Evolutionary conservation across 2,329 filamentous ascomycete genomes (phyloP).

Genomic region (Zalaria obscura): DNA sequence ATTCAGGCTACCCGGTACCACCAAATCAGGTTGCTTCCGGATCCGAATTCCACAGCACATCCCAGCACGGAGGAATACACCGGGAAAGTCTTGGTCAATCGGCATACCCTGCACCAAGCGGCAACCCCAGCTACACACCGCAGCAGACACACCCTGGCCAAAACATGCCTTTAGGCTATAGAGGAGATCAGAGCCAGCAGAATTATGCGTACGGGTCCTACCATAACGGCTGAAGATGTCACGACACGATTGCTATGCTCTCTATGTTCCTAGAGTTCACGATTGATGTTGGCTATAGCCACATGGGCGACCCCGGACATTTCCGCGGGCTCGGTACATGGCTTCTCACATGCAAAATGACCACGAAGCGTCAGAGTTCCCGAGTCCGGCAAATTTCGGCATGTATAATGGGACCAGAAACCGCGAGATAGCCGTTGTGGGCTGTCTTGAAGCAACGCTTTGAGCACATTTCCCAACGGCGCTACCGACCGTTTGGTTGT

Average conservation of each 20-base stretch:
- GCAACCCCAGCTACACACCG: neutral
- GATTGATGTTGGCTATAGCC: no score
- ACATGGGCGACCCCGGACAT: no score
- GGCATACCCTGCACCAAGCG: neutral
- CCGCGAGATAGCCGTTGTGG: no score
- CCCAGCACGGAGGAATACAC: neutral
- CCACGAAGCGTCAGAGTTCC: no score
- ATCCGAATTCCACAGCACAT: neutral
- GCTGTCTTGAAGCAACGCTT: no score
- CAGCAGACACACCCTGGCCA: neutral
- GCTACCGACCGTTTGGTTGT: no score
- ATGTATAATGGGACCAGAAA: no score
- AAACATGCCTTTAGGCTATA: neutral
- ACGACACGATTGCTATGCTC: slow-evolving; percentile 22
- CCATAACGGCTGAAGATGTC: neutral
- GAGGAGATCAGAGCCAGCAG: neutral
- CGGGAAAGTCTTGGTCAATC: neutral
- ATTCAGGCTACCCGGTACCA: neutral
- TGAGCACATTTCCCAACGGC: no score
- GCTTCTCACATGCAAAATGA: no score
- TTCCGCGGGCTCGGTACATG: no score
- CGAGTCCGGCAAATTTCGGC: no score
- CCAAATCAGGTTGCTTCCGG: neutral
- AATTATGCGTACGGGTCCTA: neutral
- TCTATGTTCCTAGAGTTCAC: no score